Conservation (phyloP, 1,284 basidiomycete species). For the Stygiomarasmius scandens region DNA sequence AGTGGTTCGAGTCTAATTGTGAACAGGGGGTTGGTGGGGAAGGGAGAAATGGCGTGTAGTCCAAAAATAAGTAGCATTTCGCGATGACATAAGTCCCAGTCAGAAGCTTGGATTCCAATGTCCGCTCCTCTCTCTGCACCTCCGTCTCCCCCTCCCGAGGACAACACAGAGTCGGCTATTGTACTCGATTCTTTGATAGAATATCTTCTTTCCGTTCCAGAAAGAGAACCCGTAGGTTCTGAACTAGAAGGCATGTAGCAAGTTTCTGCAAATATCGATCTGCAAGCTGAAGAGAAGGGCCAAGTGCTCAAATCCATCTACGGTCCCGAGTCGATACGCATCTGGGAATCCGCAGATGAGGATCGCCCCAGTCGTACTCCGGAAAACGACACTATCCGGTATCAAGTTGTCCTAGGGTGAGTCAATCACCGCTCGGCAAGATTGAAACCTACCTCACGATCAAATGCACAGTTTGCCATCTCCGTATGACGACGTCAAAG, state of each 20-base stretch:
- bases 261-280: neutral
- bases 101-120: neutral
- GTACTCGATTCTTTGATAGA: constrained; percentile 49
- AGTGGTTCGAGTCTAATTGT: too few species aligned
- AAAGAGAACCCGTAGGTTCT: constrained; percentile 60
- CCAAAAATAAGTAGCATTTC: too few species aligned
- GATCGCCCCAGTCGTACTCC: too few species aligned
- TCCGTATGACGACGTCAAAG: constrained; percentile 51
- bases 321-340: constrained; percentile 62
- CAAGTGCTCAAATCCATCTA: constrained; percentile 84
- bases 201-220: constrained; percentile 47
- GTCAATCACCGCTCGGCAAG: constrained; percentile 21
- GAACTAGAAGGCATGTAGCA: constrained; percentile 64
- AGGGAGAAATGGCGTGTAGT: too few species aligned
- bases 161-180: constrained; percentile 25
- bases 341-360: constrained; percentile 47
- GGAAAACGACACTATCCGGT: constrained; percentile 53
- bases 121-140: constrained; percentile 1
- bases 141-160: constrained; percentile 19
- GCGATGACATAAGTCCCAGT: too few species aligned
- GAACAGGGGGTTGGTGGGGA: too few species aligned
- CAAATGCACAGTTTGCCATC: constrained; percentile 46
- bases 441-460: constrained; percentile 28
- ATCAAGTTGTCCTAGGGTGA: constrained; percentile 60
- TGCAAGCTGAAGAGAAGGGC: constrained; percentile 15